Conservation (phyloP, 2,329 filamentous ascomycete genomes). For the Scleromitrula shiraiana region DNA sequence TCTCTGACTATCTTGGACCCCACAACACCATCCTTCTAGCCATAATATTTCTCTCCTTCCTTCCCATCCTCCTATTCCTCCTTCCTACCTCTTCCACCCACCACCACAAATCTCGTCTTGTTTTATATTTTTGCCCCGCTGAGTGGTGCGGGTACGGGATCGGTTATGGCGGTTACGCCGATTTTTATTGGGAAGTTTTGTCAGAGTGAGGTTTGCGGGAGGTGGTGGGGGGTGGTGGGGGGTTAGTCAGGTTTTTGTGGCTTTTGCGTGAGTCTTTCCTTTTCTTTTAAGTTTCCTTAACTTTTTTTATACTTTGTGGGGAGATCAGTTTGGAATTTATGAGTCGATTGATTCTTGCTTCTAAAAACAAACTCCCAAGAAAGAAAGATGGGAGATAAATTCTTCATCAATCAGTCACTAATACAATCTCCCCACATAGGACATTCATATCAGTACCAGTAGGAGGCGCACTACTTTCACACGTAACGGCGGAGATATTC, state of each 20-base stretch:
- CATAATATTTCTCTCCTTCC: conserved; percentile 18
- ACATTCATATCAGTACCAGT: no score
- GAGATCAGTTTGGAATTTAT: no score
- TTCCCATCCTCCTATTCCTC: background rate
- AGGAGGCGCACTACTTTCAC: no score
- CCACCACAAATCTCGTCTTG: conserved; percentile 11
- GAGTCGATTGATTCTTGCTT: no score
- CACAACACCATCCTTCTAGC: conserved; percentile 18
- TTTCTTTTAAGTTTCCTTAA: background rate
- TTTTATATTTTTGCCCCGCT: conserved; percentile 27
- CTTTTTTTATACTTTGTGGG: no score
- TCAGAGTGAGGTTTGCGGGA: conserved; percentile 25
- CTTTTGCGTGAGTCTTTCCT: conserved; percentile 24
- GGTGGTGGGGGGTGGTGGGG: conserved; percentile 28
- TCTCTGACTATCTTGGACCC: conserved; percentile 15
- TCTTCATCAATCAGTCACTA: no score
- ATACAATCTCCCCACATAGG: no score
- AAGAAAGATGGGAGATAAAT: no score
- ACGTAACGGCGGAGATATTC: no score
- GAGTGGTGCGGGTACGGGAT: conserved; percentile 26
- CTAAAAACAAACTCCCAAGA: no score
- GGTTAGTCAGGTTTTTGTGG: conserved; percentile 23
- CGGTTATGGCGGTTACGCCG: conserved; percentile 26
- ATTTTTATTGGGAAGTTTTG: conserved; percentile 27
- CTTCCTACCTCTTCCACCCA: background rate